phyloP scores from a whole-genome alignment of 306 rosid species.

The Glycine soja region DNA sequence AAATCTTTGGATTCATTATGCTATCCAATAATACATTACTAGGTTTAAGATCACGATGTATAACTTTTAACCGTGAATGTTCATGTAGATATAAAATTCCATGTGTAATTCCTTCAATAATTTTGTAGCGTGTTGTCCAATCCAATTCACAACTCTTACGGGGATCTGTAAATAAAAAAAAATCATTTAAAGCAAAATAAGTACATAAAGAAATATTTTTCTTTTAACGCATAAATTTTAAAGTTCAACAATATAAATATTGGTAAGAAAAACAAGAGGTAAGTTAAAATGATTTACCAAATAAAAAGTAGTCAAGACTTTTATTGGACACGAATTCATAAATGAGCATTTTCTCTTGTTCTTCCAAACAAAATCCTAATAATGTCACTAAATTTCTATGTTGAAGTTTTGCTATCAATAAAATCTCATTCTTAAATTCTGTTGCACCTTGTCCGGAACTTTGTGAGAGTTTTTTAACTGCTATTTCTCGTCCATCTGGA shows the following conservation, averaged over 20 bases:
- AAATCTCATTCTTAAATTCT: slow-evolving; percentile 43
- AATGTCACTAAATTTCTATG: slow-evolving; percentile 36
- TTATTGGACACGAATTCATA: slow-evolving; percentile 28
- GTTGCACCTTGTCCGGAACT: slow-evolving; percentile 39
- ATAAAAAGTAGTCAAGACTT: slow-evolving; percentile 31
- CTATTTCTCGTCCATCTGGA: slow-evolving; percentile 50
- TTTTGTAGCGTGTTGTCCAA: slow-evolving; percentile 1
- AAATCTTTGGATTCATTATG: slow-evolving; percentile 57
- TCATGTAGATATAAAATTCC: slow-evolving; percentile 41
- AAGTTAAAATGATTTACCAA: neutral
- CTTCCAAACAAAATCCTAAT: slow-evolving; percentile 26
- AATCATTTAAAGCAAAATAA: neutral
- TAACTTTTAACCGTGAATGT: slow-evolving; percentile 20
- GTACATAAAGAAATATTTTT: neutral
- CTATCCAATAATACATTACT: slow-evolving; percentile 58
- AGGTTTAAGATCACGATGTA: slow-evolving; percentile 42
- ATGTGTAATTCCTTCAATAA: slow-evolving; percentile 25
- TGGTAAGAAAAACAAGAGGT: neutral
- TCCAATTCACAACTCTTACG: neutral
- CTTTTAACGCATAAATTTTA: too few relatives aligned
- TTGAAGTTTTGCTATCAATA: slow-evolving; percentile 31
- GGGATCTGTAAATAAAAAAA: neutral
- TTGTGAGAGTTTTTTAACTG: slow-evolving; percentile 45
- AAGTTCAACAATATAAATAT: neutral
- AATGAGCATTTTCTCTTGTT: slow-evolving; percentile 26